Percentiles rank a stretch among this genome's conserved stretches.
These are phyloP conservation scores for Coemansia sp. DNA, from an alignment of 192 early-diverging fungal species.

Conservation along the genomic window DNA sequence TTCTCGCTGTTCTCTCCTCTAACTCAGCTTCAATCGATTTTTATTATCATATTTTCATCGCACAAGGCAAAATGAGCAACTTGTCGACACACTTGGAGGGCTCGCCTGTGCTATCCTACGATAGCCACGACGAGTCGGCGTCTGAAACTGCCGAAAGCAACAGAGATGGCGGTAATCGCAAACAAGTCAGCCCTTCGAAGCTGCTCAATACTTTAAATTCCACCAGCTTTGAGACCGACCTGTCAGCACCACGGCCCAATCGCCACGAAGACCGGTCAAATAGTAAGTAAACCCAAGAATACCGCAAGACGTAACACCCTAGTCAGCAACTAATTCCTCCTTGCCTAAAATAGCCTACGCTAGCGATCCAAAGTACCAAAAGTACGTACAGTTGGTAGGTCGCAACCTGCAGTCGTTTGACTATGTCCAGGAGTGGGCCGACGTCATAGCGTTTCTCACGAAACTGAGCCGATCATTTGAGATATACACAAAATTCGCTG, in stretches of 20 bases:
- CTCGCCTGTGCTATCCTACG: slow-evolving; percentile 19
- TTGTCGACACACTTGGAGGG: slow-evolving; percentile 1
- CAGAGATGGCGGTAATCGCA: slow-evolving; percentile 10
- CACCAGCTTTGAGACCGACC: slow-evolving; percentile 50
- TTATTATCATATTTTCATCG: not conserved
- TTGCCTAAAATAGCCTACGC: slow-evolving; percentile 26
- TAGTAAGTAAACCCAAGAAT: slow-evolving; percentile 16
- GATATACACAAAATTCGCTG: slow-evolving; percentile 71
- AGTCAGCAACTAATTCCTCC: not conserved
- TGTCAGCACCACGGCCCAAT: slow-evolving; percentile 37
- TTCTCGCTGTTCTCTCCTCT: not conserved
- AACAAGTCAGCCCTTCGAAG: not conserved
- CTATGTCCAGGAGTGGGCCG: slow-evolving; percentile 92
- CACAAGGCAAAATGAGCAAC: slow-evolving; percentile 1
- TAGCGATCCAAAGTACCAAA: slow-evolving; percentile 81
- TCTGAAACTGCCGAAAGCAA: slow-evolving; percentile 4
- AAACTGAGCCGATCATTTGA: slow-evolving; percentile 84
- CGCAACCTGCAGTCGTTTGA: slow-evolving; percentile 92
- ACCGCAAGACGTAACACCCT: no score
- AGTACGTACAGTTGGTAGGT: slow-evolving; percentile 83
- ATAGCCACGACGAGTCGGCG: slow-evolving; percentile 19
- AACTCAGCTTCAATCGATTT: not conserved
- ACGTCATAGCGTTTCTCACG: slow-evolving; percentile 88
- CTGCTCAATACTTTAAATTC: slow-evolving; percentile 6
- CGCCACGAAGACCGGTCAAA: slow-evolving; percentile 29